A percentile compares a stretch with the other conserved stretches of the same genome.
Evolutionary conservation across 257 asterid species (phyloP).

Genomic region (Rauvolfia tetraphylla): DNA sequence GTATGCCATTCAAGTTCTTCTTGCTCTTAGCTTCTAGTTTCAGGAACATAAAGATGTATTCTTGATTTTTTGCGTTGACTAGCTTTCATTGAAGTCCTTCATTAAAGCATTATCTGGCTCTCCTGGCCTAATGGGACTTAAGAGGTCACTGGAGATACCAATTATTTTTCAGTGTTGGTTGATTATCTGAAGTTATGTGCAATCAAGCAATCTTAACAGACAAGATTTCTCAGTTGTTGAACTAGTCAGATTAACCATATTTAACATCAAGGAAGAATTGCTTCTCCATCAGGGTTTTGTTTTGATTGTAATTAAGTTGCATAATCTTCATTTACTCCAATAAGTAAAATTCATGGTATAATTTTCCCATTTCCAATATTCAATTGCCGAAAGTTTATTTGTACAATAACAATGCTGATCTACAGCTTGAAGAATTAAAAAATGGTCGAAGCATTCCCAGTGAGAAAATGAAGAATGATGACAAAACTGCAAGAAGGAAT

Average conservation of each 20-base stretch:
- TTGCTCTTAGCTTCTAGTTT: neutral
- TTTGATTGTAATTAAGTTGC: neutral
- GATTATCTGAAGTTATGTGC: neutral
- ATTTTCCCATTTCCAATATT: neutral
- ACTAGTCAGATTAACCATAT: neutral
- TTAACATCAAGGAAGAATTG: neutral
- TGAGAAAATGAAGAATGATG: conserved; percentile 29
- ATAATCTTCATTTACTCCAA: neutral
- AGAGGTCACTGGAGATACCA: neutral
- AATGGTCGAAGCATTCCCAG: conserved; percentile 29
- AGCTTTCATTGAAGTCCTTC: conserved; percentile 5
- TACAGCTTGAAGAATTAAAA: conserved; percentile 74
- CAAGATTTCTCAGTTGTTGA: neutral
- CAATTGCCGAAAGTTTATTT: neutral
- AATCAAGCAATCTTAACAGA: neutral
- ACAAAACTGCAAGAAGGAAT: conserved; percentile 15
- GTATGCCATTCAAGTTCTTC: conserved; percentile 29
- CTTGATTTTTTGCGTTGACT: neutral
- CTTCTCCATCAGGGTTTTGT: neutral
- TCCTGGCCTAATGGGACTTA: neutral
- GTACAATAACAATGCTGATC: neutral
- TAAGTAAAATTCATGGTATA: neutral
- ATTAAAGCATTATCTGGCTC: no score
- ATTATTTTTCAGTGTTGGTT: neutral
- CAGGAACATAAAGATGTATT: neutral